Conservation (phyloP, 495 filamentous ascomycete genomes). For the Venustampulla echinocandica region DNA sequence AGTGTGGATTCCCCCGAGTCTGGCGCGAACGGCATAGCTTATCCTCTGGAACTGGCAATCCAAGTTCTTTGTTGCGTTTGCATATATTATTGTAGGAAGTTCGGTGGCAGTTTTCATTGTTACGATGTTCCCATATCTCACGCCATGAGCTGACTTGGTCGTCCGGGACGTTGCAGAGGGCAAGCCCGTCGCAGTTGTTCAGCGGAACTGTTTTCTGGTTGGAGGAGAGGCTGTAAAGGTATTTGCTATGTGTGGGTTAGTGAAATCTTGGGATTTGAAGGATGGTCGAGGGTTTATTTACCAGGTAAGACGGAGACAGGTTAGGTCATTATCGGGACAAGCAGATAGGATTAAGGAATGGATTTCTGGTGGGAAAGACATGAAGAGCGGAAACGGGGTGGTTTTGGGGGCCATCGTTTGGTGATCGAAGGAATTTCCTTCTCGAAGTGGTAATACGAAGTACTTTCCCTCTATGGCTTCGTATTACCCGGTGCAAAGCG, state of each 20-base stretch:
- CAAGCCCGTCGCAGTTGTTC: background rate
- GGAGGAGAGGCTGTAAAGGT: constrained; percentile 13
- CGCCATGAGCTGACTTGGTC: too few relatives aligned
- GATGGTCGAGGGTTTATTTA: background rate
- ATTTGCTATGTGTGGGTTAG: constrained; percentile 15
- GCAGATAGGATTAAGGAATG: constrained; percentile 11
- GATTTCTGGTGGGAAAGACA: constrained; percentile 18
- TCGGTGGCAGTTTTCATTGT: constrained; percentile 12
- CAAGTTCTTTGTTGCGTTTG: background rate
- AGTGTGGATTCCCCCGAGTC: constrained; percentile 5
- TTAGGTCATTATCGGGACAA: constrained; percentile 17
- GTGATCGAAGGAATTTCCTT: background rate
- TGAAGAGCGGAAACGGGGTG: constrained; percentile 14
- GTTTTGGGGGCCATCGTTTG: too few relatives aligned
- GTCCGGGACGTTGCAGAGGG: constrained; percentile 5
- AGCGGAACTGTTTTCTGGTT: background rate
- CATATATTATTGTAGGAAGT: background rate
- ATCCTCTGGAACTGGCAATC: background rate
- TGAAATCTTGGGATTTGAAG: background rate
- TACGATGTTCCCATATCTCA: background rate
- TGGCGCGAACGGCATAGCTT: constrained; percentile 8
- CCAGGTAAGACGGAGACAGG: constrained; percentile 21
- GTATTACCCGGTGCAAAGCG: too few relatives aligned
- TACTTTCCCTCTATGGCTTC: too few relatives aligned
- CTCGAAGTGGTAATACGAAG: background rate